phyloP scores from a whole-genome alignment of 805 yeast genomes.

The Brettanomyces bruxellensis region DNA sequence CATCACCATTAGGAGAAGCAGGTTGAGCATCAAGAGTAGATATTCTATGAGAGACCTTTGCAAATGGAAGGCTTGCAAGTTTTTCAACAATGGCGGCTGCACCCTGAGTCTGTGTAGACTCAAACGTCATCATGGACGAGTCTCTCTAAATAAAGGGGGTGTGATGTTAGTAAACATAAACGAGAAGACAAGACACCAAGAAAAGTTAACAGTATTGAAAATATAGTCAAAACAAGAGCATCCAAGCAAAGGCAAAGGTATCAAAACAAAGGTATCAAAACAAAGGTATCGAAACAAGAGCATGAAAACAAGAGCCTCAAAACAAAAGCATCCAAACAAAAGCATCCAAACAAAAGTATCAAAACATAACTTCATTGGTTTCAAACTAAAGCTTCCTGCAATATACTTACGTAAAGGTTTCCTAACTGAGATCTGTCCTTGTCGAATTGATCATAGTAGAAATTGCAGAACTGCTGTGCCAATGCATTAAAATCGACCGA shows the following conservation, averaged over 20 bases:
- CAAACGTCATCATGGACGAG: conserved; percentile 95
- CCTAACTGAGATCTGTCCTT: conserved; percentile 87
- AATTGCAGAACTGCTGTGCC: conserved; percentile 75
- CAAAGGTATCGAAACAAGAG: background rate
- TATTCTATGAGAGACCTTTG: conserved; percentile 86
- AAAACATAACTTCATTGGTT: too few relatives aligned
- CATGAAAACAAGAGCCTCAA: too few relatives aligned
- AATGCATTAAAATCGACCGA: conserved; percentile 27
- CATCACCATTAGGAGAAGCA: conserved; percentile 86
- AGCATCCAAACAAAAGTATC: background rate
- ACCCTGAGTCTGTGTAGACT: conserved; percentile 90
- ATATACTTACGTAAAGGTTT: conserved; percentile 59
- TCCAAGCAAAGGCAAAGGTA: background rate
- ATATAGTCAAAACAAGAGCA: background rate
- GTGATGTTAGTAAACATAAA: conserved; percentile 4
- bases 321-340: too few relatives aligned
- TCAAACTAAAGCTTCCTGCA: too few relatives aligned
- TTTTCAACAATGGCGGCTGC: conserved; percentile 89
- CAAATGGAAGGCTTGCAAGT: conserved; percentile 80
- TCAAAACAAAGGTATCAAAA: background rate
- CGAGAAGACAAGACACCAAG: background rate
- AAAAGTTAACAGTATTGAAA: background rate
- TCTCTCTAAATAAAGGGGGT: conserved; percentile 45
- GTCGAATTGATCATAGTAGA: conserved; percentile 93
- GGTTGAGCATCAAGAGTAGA: conserved; percentile 98